phyloP scores from a whole-genome alignment of 805 yeast genomes.

The Wickerhamiella kazuoi region DNA sequence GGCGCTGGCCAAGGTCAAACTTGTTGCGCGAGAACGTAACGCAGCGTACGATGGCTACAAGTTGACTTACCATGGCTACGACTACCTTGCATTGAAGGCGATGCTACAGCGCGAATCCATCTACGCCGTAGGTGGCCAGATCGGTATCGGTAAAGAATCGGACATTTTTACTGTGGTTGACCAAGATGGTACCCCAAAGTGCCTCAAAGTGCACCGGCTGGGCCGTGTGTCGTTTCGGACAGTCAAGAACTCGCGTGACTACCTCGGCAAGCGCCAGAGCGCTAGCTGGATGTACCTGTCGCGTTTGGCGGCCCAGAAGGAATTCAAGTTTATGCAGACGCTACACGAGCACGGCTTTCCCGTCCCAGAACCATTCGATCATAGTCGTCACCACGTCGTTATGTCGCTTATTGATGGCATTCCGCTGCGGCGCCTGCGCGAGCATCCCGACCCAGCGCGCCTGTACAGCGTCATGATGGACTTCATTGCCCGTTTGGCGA shows the following conservation, averaged over 20 bases:
- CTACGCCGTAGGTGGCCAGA: slow-evolving; percentile 65
- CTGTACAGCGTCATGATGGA: slow-evolving; percentile 75
- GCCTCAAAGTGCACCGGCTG: slow-evolving; percentile 75
- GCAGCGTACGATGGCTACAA: slow-evolving; percentile 92
- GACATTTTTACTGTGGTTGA: slow-evolving; percentile 78
- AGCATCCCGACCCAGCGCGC: slow-evolving; percentile 48
- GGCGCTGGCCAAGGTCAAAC: slow-evolving; percentile 70
- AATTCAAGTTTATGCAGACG: slow-evolving; percentile 70
- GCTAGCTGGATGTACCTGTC: slow-evolving; percentile 90
- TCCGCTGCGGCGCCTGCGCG: slow-evolving; percentile 69
- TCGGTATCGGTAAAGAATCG: slow-evolving; percentile 96
- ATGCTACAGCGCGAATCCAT: slow-evolving; percentile 58
- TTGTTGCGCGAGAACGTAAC: slow-evolving; percentile 64
- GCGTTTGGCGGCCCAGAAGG: slow-evolving; percentile 79
- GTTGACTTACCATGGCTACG: slow-evolving; percentile 76
- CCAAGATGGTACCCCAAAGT: slow-evolving; percentile 44
- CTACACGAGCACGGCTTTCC: slow-evolving; percentile 56
- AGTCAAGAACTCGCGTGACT: slow-evolving; percentile 87
- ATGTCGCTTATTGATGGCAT: slow-evolving; percentile 87
- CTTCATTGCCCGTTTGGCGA: slow-evolving; percentile 67
- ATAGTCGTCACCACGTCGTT: slow-evolving; percentile 76
- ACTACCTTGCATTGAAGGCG: slow-evolving; percentile 75
- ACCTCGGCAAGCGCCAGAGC: slow-evolving; percentile 49
- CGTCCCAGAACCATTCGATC: slow-evolving; percentile 81
- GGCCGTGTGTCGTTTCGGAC: slow-evolving; percentile 90